phyloP scores from a whole-genome alignment of 352 stramenopile genomes.

The Aphanomyces invadans region DNA sequence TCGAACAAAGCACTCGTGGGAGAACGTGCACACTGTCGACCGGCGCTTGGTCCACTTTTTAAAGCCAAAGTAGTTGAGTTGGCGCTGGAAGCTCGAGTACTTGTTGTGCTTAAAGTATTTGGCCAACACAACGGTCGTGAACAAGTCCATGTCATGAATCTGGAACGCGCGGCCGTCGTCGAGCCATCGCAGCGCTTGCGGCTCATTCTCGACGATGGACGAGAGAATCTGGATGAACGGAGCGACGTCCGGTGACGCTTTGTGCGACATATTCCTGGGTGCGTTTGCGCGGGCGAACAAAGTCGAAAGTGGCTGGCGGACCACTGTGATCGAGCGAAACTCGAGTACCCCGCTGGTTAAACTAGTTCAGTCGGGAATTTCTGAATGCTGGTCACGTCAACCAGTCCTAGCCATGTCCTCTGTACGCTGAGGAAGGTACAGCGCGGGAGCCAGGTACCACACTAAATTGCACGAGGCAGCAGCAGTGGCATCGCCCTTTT shows the following conservation, averaged over 20 bases:
- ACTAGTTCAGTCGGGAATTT: too few relatives aligned
- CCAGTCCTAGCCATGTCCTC: too few relatives aligned
- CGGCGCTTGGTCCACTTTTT: conserved; percentile 72
- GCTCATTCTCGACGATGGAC: neutral
- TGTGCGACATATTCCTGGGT: too few relatives aligned
- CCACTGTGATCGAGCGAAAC: too few relatives aligned
- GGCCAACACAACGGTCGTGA: conserved; percentile 59
- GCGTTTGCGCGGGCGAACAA: too few relatives aligned
- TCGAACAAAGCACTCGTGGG: conserved; percentile 53
- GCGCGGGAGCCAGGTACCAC: too few relatives aligned
- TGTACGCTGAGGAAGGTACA: too few relatives aligned
- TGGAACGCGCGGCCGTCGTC: conserved; percentile 59
- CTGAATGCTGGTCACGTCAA: too few relatives aligned
- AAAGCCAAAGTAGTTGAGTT: conserved; percentile 80
- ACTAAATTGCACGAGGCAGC: too few relatives aligned
- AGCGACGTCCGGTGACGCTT: neutral
- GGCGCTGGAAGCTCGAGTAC: conserved; percentile 81
- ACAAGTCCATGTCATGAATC: conserved; percentile 63
- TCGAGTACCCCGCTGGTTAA: too few relatives aligned
- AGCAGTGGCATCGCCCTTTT: too few relatives aligned
- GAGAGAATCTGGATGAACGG: neutral
- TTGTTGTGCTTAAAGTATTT: conserved; percentile 83
- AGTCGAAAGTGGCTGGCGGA: too few relatives aligned
- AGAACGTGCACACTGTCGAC: conserved; percentile 61
- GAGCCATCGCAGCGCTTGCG: conserved; percentile 36